A percentile compares a stretch with the other conserved stretches of the same genome.
Evolutionary conservation across 192 early-diverging fungal genomes (phyloP).

Genomic region (Rhizophlyctis rosea): DNA sequence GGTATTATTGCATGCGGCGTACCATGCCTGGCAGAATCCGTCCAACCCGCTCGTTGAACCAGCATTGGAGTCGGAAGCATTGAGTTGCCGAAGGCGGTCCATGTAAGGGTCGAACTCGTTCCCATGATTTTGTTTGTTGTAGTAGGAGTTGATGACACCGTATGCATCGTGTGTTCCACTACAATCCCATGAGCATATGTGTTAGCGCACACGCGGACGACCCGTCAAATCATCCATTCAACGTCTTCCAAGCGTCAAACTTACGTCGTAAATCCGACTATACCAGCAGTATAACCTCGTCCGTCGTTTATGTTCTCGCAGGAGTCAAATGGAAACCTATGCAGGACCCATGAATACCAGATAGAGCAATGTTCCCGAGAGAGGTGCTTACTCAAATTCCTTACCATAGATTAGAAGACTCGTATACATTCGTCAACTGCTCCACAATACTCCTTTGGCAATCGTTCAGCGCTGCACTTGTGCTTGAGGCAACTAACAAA

Average conservation of each 20-base stretch:
- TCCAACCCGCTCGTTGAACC: constrained; percentile 33
- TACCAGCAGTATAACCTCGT: constrained; percentile 47
- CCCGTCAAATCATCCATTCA: too few relatives aligned
- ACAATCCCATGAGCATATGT: too few relatives aligned
- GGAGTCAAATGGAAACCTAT: constrained; percentile 37
- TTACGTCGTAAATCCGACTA: constrained; percentile 50
- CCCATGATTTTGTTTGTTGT: constrained; percentile 26
- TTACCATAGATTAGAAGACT: constrained; percentile 38
- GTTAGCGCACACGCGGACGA: too few relatives aligned
- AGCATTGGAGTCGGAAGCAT: constrained; percentile 13
- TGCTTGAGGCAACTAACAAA: too few relatives aligned
- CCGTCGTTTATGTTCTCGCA: constrained; percentile 38
- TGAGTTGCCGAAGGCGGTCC: constrained; percentile 8
- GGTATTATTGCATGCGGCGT: constrained; percentile 27
- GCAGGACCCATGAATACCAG: too few relatives aligned
- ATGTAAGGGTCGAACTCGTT: constrained; percentile 38
- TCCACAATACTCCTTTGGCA: constrained; percentile 45
- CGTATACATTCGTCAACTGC: constrained; percentile 47
- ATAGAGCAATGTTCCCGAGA: too few relatives aligned
- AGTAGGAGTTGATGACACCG: constrained; percentile 44
- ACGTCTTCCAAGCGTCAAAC: too few relatives aligned
- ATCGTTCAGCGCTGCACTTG: constrained; percentile 26
- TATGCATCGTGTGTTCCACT: constrained; percentile 49
- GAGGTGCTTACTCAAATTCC: too few relatives aligned
- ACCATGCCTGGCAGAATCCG: constrained; percentile 47